Percentiles rank a stretch among this genome's conserved stretches.
phyloP scores from a whole-genome alignment of 2,329 filamentous ascomycete genomes.

The Paecilomyces formosus region DNA sequence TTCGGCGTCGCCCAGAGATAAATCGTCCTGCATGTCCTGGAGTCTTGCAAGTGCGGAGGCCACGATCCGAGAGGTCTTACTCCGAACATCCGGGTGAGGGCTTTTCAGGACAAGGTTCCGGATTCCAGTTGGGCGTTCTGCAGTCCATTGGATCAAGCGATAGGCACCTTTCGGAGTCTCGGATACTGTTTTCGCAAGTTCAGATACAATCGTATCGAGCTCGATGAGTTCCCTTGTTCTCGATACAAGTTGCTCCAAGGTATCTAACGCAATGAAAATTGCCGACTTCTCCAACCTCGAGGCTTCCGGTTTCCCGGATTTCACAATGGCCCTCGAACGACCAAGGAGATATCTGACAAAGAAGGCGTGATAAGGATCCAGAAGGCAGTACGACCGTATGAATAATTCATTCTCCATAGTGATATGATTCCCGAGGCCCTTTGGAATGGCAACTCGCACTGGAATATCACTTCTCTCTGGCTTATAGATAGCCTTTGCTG shows the following conservation, averaged over 20 bases:
- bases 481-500: constrained; percentile 44
- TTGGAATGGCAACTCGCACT: constrained; percentile 40
- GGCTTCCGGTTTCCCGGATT: constrained; percentile 43
- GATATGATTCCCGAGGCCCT: constrained; percentile 48
- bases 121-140: constrained; percentile 48
- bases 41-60: constrained; percentile 48
- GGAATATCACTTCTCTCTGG: constrained; percentile 41
- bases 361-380: constrained; percentile 61
- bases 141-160: constrained; percentile 56
- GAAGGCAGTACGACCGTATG: constrained; percentile 70
- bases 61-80: constrained; percentile 45
- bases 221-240: constrained; percentile 62
- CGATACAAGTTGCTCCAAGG: constrained; percentile 68
- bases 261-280: constrained; percentile 42
- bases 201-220: constrained; percentile 48
- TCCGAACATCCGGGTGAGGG: constrained; percentile 50
- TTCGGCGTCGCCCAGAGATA: constrained; percentile 17
- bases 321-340: constrained; percentile 46
- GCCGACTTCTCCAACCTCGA: constrained; percentile 38
- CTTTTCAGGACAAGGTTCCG: constrained; percentile 59
- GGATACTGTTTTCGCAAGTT: constrained; percentile 45
- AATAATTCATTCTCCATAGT: constrained; percentile 64
- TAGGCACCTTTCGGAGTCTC: constrained; percentile 50
- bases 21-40: constrained; percentile 28
- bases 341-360: constrained; percentile 60